phyloP scores from a whole-genome alignment of 768 basidiomycete species.

The Gymnopilus dilepis region DNA sequence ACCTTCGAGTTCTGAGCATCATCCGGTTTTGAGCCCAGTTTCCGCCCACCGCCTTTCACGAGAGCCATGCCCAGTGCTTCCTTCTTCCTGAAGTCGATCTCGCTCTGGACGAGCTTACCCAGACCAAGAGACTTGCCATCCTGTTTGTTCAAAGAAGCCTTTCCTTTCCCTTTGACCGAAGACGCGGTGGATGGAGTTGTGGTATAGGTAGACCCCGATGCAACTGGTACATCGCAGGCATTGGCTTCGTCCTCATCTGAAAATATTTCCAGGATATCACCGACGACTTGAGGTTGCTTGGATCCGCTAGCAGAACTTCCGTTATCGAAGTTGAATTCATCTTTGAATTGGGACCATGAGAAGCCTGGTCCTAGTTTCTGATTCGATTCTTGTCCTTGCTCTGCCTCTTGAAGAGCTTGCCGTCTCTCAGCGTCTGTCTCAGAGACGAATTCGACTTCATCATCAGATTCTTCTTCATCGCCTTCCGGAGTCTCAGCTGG shows the following conservation, averaged over 20 bases:
- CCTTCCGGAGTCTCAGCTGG: constrained; percentile 17
- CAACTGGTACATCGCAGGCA: constrained; percentile 32
- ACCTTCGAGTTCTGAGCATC: neutral
- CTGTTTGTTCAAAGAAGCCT: constrained; percentile 8
- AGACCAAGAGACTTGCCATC: constrained; percentile 24
- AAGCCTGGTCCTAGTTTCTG: constrained; percentile 42
- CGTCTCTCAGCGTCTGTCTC: constrained; percentile 57
- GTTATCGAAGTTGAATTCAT: constrained; percentile 55
- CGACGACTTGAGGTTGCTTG: constrained; percentile 10
- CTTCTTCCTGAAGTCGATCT: constrained; percentile 50
- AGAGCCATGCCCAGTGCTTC: constrained; percentile 49
- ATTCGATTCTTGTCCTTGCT: constrained; percentile 47
- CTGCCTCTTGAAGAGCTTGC: constrained; percentile 52
- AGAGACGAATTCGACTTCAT: constrained; percentile 40
- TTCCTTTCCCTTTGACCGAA: constrained; percentile 18
- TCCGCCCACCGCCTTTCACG: constrained; percentile 29
- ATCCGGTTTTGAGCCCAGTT: constrained; percentile 16
- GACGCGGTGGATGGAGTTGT: constrained; percentile 10
- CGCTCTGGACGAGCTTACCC: constrained; percentile 45
- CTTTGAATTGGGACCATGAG: constrained; percentile 49
- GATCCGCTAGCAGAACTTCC: constrained; percentile 6
- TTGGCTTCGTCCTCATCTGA: constrained; percentile 24
- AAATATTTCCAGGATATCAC: constrained; percentile 25
- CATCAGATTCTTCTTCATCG: constrained; percentile 37
- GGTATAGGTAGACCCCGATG: constrained; percentile 41